Evolutionary conservation across 768 basidiomycete species (phyloP).

Genomic region (Albatrellus ellisii): DNA sequence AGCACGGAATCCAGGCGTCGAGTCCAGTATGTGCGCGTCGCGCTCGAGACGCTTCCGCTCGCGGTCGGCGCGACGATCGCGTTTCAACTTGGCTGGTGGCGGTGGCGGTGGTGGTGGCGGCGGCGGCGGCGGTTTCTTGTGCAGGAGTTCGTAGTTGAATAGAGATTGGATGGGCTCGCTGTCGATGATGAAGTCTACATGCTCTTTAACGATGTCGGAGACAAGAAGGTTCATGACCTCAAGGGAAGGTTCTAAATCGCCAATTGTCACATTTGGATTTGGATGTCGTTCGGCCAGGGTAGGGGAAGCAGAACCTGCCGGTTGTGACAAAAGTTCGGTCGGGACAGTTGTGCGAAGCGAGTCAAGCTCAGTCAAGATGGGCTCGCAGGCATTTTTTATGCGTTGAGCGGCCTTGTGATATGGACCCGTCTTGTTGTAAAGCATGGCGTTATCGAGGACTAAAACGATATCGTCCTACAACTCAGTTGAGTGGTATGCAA

Average conservation of each 20-base stretch:
- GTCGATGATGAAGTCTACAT: conserved; percentile 39
- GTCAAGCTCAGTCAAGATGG: conserved; percentile 32
- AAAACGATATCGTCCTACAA: conserved; percentile 70
- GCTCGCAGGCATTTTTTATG: conserved; percentile 33
- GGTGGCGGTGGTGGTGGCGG: conserved; percentile 26
- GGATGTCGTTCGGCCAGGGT: background rate
- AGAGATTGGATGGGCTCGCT: conserved; percentile 48
- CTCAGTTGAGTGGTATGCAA: background rate
- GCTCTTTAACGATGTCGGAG: conserved; percentile 40
- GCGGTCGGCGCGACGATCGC: background rate
- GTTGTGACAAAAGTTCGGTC: background rate
- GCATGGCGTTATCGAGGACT: conserved; percentile 73
- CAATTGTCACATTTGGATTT: conserved; percentile 22
- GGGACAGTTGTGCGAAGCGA: conserved; percentile 13
- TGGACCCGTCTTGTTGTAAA: conserved; percentile 69
- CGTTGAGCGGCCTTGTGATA: conserved; percentile 59
- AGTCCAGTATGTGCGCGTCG: conserved; percentile 21
- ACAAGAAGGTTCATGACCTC: conserved; percentile 41
- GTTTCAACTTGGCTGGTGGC: conserved; percentile 2
- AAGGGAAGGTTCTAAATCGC: conserved; percentile 66
- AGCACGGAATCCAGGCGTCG: conserved; percentile 31
- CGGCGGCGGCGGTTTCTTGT: conserved; percentile 46
- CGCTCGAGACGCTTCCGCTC: background rate
- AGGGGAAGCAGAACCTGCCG: background rate
- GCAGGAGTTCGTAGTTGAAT: conserved; percentile 53